These are phyloP conservation scores for Fusarium sororula DNA, from an alignment of 2,329 filamentous ascomycete species.

Conservation along the genomic window DNA sequence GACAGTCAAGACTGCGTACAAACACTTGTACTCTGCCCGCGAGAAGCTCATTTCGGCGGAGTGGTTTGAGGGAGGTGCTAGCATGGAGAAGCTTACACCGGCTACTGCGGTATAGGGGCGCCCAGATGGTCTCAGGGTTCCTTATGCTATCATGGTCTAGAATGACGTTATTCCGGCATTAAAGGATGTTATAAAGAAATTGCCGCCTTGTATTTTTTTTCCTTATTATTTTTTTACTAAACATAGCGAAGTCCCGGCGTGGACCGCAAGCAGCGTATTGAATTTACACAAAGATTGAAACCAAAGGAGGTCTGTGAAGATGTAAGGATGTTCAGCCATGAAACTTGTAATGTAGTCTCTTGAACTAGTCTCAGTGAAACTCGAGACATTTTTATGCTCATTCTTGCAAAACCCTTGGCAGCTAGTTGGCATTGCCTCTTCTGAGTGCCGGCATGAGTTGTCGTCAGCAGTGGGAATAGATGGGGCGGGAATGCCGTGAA, in stretches of 20 bases:
- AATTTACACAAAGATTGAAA: background rate
- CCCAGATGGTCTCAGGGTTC: background rate
- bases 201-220: background rate
- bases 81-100: conserved; percentile 74
- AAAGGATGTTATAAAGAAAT: background rate
- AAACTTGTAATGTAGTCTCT: background rate
- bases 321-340: background rate
- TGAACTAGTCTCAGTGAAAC: background rate
- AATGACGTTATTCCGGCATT: background rate
- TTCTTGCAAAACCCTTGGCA: background rate
- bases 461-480: conserved; percentile 35
- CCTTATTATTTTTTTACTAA: background rate
- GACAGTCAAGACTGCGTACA: conserved; percentile 96
- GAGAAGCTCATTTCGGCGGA: conserved; percentile 78
- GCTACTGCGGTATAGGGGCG: conserved; percentile 14
- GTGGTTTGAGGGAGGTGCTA: conserved; percentile 78
- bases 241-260: background rate
- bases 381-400: background rate
- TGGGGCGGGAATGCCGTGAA: conserved; percentile 34
- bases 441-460: conserved; percentile 34
- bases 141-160: background rate
- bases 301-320: background rate
- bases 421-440: background rate
- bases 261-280: background rate
- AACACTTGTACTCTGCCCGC: conserved; percentile 79